phyloP scores from a whole-genome alignment of 78 protist species.

The Dictyostelium capitatum region DNA sequence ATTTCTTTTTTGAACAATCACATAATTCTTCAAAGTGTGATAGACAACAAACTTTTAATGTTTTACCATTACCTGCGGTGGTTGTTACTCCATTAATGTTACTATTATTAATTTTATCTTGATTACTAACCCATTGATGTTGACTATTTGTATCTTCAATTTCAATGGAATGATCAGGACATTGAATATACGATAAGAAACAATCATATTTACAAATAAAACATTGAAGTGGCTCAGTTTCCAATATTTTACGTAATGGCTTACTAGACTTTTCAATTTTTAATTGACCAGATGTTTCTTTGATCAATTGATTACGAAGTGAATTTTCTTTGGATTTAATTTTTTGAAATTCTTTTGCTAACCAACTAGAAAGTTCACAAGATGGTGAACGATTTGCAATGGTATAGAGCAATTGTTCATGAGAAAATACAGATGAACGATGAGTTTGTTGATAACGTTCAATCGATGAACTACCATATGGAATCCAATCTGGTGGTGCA shows the following conservation, averaged over 20 bases:
- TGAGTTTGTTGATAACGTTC: constrained; percentile 55
- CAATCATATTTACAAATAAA: constrained; percentile 75
- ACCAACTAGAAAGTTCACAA: not conserved
- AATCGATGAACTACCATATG: constrained; percentile 66
- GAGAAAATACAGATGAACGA: constrained; percentile 67
- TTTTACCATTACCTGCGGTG: not conserved
- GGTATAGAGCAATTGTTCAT: constrained; percentile 62
- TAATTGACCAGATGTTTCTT: not conserved
- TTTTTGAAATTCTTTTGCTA: constrained; percentile 23
- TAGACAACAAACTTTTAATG: not conserved
- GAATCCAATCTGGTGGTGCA: constrained; percentile 90
- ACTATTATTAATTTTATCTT: too few species aligned
- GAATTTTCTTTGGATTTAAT: constrained; percentile 13
- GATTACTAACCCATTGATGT: constrained; percentile 6
- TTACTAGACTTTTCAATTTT: not conserved
- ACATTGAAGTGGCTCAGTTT: constrained; percentile 58
- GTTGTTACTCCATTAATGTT: too few species aligned
- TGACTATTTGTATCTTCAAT: not conserved
- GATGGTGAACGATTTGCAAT: constrained; percentile 33
- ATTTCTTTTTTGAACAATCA: constrained; percentile 20
- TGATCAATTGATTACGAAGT: not conserved
- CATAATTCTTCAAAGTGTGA: constrained; percentile 14
- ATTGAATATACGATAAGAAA: constrained; percentile 45
- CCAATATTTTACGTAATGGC: not conserved
- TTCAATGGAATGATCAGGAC: constrained; percentile 17